Evolutionary conservation across 1,284 basidiomycete species (phyloP).

Genomic region (Cutaneotrichosporon mucoides): DNA sequence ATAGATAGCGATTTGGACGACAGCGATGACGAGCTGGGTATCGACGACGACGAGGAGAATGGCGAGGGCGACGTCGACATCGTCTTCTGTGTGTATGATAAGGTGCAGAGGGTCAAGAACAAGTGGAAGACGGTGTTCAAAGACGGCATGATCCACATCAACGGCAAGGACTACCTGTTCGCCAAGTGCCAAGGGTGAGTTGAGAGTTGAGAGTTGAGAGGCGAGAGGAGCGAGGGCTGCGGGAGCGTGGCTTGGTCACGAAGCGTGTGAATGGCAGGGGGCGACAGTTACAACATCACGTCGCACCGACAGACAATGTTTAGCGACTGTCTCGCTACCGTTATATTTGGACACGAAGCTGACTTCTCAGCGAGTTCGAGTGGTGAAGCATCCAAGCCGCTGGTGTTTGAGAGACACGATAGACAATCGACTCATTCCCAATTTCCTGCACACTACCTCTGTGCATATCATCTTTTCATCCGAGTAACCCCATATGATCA

Average conservation of each 20-base stretch:
- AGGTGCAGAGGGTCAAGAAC: constrained; percentile 97
- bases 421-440: too few species aligned
- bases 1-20: constrained; percentile 97
- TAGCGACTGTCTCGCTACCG: too few species aligned
- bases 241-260: too few species aligned
- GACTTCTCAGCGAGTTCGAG: constrained; percentile 35
- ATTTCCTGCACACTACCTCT: background rate
- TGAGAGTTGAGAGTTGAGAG: background rate
- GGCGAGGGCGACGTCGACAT: constrained; percentile 67
- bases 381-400: constrained; percentile 19
- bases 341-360: too few species aligned
- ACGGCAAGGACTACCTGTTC: constrained; percentile 96
- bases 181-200: constrained; percentile 71
- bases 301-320: too few species aligned
- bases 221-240: background rate
- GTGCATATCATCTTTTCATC: constrained; percentile 2
- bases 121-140: constrained; percentile 99
- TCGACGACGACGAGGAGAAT: constrained; percentile 49
- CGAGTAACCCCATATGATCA: constrained; percentile 4
- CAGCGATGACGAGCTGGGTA: constrained; percentile 64
- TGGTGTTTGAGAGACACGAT: too few species aligned
- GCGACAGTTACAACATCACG: too few species aligned
- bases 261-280: too few species aligned
- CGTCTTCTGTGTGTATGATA: constrained; percentile 98
- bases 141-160: constrained; percentile 96